phyloP scores from a whole-genome alignment of 2,329 filamentous ascomycete genomes.

The Beauveria rudraprayagi region DNA sequence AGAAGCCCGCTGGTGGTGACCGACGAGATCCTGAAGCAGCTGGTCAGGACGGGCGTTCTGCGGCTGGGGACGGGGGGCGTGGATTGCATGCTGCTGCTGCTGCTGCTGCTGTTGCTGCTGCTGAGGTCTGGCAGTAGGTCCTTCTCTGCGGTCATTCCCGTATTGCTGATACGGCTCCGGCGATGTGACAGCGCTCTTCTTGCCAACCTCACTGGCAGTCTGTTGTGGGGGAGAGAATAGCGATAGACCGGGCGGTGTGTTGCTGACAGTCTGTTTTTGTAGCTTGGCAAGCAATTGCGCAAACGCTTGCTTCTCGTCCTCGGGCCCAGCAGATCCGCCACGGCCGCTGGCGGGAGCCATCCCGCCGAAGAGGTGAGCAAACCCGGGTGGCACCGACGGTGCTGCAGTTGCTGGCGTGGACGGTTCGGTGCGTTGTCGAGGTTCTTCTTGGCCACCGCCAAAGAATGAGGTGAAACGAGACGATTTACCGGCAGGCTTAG shows the following conservation, averaged over 20 bases:
- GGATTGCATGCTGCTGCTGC: constrained; percentile 43
- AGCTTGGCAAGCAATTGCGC: constrained; percentile 76
- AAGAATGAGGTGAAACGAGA: constrained; percentile 86
- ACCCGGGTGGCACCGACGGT: constrained; percentile 9
- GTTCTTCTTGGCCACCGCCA: constrained; percentile 40
- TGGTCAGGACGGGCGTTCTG: constrained; percentile 50
- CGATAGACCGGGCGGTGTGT: constrained; percentile 37
- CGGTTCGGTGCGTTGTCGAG: constrained; percentile 40
- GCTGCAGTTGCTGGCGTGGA: constrained; percentile 27
- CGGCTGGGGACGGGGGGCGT: constrained; percentile 41
- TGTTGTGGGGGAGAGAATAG: constrained; percentile 35
- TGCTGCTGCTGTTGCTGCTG: constrained; percentile 20
- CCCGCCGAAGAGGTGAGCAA: constrained; percentile 6
- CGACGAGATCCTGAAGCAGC: constrained; percentile 52
- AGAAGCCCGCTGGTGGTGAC: constrained; percentile 48
- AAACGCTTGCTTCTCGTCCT: constrained; percentile 79
- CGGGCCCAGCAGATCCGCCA: constrained; percentile 26
- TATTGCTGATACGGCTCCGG: constrained; percentile 42
- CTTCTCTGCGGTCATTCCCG: constrained; percentile 37
- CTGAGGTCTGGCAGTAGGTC: constrained; percentile 32
- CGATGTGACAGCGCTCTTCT: constrained; percentile 35
- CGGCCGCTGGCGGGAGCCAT: not conserved
- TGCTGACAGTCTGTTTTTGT: constrained; percentile 46
- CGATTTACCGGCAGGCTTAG: constrained; percentile 55
- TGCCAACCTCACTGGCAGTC: constrained; percentile 17